A percentile compares a stretch with the other conserved stretches of the same genome.
phyloP scores from a whole-genome alignment of 176 grass and related monocot genomes.

The Luzula sylvatica region DNA sequence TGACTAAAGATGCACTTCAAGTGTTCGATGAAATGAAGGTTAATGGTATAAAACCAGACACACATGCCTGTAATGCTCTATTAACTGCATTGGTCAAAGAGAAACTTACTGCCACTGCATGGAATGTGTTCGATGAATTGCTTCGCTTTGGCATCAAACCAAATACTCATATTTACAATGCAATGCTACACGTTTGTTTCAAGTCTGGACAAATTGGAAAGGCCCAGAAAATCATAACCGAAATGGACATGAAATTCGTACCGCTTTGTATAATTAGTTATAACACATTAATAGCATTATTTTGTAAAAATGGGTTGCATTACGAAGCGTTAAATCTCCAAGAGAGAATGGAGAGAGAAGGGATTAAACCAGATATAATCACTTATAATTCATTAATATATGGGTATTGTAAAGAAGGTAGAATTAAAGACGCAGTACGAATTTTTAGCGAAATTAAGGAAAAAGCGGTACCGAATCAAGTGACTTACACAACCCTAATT shows the following conservation, averaged over 20 bases:
- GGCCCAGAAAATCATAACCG: conserved; percentile 33
- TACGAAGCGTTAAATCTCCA: conserved; percentile 65
- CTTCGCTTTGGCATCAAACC: conserved; percentile 15
- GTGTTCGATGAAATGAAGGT: conserved; percentile 30
- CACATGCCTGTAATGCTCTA: conserved; percentile 51
- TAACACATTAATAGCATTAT: conserved; percentile 73
- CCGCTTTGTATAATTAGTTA: conserved; percentile 51
- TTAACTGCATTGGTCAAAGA: conserved; percentile 44
- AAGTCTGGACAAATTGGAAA: conserved; percentile 44
- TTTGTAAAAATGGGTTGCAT: conserved; percentile 67
- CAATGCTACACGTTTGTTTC: conserved; percentile 78
- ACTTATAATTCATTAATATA: conserved; percentile 73
- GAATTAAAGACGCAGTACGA: conserved; percentile 48
- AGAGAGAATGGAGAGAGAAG: conserved; percentile 56
- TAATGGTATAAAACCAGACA: conserved; percentile 26
- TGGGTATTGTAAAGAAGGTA: conserved; percentile 62
- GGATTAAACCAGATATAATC: conserved; percentile 40
- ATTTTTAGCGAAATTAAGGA: conserved; percentile 45
- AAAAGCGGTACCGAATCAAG: conserved; percentile 23
- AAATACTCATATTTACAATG: conserved; percentile 70
- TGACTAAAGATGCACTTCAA: conserved; percentile 32
- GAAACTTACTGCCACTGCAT: conserved; percentile 49
- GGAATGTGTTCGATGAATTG: conserved; percentile 61
- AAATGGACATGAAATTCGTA: conserved; percentile 44
- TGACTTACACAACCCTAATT: conserved; percentile 76